These are phyloP conservation scores for Stentor coeruleus DNA, from an alignment of 73 alveolate genomes.

Conservation along the genomic window DNA sequence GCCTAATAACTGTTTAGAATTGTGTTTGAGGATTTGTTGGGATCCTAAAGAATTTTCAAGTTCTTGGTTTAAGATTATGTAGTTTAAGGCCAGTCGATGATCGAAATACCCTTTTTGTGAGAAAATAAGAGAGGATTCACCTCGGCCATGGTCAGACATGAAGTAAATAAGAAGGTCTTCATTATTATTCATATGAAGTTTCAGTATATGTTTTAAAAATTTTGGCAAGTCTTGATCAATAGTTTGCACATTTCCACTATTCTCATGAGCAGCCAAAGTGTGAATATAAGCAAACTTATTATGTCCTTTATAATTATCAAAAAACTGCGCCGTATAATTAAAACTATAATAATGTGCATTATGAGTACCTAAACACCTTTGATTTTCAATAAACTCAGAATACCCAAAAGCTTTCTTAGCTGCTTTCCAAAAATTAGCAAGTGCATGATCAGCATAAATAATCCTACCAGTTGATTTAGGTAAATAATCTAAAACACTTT, in stretches of 20 bases:
- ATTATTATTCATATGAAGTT: background rate
- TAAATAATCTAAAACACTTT: background rate
- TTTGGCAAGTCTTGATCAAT: background rate
- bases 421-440: background rate
- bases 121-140: background rate
- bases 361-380: background rate
- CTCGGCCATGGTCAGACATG: constrained; percentile 6
- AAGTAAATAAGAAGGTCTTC: background rate
- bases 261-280: background rate
- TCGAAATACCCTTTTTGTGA: background rate
- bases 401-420: constrained; percentile 4
- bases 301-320: background rate
- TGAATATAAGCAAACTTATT: constrained; percentile 17
- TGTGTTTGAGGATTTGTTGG: background rate
- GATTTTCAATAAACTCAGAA: background rate
- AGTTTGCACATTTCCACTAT: background rate
- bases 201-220: background rate
- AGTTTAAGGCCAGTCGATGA: background rate
- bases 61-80: background rate
- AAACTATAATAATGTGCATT: background rate
- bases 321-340: background rate
- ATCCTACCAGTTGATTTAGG: background rate
- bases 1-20: background rate
- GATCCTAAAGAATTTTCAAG: background rate
- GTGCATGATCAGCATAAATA: background rate